A percentile compares a stretch with the other conserved stretches of the same genome.
Conservation (phyloP, 768 basidiomycete species). For the Mycena filopes region DNA sequence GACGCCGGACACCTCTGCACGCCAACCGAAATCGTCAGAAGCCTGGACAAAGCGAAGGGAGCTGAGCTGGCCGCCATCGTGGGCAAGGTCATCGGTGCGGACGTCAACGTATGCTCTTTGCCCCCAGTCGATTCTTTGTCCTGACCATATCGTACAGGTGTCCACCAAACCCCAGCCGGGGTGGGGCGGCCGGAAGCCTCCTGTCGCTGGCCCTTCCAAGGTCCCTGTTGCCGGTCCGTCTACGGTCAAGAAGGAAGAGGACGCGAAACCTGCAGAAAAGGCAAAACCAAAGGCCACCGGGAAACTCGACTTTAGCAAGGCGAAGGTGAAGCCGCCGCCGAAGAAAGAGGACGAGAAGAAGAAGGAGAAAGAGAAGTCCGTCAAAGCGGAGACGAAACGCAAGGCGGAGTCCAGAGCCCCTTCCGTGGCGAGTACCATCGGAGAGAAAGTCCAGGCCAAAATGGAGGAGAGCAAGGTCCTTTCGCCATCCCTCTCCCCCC, state of each 20-base stretch:
- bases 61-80: constrained; percentile 50
- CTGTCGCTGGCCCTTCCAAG: constrained; percentile 57
- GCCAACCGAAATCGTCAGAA: constrained; percentile 51
- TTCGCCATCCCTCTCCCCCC: neutral
- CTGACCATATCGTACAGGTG: neutral
- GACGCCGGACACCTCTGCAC: constrained; percentile 58
- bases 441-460: constrained; percentile 34
- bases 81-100: constrained; percentile 59
- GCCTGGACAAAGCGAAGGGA: constrained; percentile 54
- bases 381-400: constrained; percentile 23
- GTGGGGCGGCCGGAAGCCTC: constrained; percentile 27
- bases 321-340: constrained; percentile 60
- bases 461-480: constrained; percentile 32
- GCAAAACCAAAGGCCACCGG: constrained; percentile 50
- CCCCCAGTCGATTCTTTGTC: neutral
- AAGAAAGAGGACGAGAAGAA: constrained; percentile 39
- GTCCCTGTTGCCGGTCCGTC: constrained; percentile 38
- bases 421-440: constrained; percentile 18
- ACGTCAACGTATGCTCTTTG: constrained; percentile 55
- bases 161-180: constrained; percentile 21
- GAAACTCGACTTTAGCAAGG: constrained; percentile 72
- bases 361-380: constrained; percentile 29
- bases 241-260: constrained; percentile 18
- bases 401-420: constrained; percentile 30
- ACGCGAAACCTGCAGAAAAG: constrained; percentile 39